Evolutionary conservation across 1,284 basidiomycete genomes (phyloP).

Genomic region (Lignosus rhinocerotis): DNA sequence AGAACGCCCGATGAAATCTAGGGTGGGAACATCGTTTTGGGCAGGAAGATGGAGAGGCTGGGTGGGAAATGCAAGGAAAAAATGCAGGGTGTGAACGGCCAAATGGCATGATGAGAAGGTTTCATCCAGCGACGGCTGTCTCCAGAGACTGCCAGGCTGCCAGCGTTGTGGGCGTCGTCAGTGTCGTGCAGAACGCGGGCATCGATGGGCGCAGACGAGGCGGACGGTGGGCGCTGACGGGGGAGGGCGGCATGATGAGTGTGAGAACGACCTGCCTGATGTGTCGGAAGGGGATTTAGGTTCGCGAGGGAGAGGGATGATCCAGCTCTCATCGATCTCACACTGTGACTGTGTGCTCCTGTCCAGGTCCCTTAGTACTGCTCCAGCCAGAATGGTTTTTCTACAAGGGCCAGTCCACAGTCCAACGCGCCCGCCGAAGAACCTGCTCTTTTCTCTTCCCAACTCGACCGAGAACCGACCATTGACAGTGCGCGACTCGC

Average conservation of each 20-base stretch:
- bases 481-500: background rate
- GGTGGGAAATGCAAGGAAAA: background rate
- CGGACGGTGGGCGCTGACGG: background rate
- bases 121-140: background rate
- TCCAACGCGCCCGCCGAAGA: background rate
- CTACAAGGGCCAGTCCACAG: background rate
- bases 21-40: conserved; percentile 20
- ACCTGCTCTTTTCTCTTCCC: background rate
- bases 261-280: conserved; percentile 24
- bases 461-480: background rate
- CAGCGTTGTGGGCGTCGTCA: background rate
- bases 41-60: background rate
- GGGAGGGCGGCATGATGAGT: conserved; percentile 4
- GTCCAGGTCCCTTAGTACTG: background rate
- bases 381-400: background rate
- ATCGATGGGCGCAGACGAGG: background rate
- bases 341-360: background rate
- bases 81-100: background rate
- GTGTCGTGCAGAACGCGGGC: background rate
- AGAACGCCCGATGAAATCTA: conserved; percentile 19
- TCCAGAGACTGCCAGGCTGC: background rate
- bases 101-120: conserved; percentile 1
- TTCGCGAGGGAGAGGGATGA: background rate
- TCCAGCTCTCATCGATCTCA: conserved; percentile 7
- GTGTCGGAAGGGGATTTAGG: conserved; percentile 1